phyloP scores from a whole-genome alignment of 495 filamentous ascomycete species.

The Aspergillus biplanus region DNA sequence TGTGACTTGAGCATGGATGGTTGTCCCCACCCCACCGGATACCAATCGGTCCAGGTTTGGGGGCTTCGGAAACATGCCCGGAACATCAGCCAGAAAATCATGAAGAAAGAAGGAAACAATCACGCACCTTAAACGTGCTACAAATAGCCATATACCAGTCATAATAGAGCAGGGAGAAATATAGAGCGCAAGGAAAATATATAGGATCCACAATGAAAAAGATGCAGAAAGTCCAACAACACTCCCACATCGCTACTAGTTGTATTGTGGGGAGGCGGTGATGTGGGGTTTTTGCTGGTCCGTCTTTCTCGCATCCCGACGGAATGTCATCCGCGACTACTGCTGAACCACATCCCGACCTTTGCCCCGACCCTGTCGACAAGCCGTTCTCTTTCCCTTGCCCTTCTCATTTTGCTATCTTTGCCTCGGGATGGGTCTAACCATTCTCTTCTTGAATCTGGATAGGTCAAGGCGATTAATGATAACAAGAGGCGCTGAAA shows the following conservation, averaged over 20 bases:
- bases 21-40: not conserved
- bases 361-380: slow-evolving; percentile 24
- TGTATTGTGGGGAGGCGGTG: slow-evolving; percentile 1
- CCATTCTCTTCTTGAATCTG: slow-evolving; percentile 16
- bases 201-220: too few species aligned
- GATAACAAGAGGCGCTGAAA: slow-evolving; percentile 7
- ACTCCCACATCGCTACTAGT: not conserved
- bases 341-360: slow-evolving; percentile 26
- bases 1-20: not conserved
- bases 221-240: too few species aligned
- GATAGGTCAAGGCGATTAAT: slow-evolving; percentile 13
- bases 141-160: too few species aligned
- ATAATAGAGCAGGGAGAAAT: too few species aligned
- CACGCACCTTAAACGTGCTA: too few species aligned
- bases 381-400: slow-evolving; percentile 12
- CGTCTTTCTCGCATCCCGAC: not conserved
- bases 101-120: too few species aligned
- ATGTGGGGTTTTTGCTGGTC: not conserved
- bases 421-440: slow-evolving; percentile 27
- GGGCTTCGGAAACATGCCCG: too few species aligned
- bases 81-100: too few species aligned
- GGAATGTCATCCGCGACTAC: slow-evolving; percentile 13
- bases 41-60: not conserved
- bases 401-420: slow-evolving; percentile 5
- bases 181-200: too few species aligned